A percentile compares a stretch with the other conserved stretches of the same genome.
phyloP scores from a whole-genome alignment of 2,329 filamentous ascomycete genomes.

The Xylariales sp. region DNA sequence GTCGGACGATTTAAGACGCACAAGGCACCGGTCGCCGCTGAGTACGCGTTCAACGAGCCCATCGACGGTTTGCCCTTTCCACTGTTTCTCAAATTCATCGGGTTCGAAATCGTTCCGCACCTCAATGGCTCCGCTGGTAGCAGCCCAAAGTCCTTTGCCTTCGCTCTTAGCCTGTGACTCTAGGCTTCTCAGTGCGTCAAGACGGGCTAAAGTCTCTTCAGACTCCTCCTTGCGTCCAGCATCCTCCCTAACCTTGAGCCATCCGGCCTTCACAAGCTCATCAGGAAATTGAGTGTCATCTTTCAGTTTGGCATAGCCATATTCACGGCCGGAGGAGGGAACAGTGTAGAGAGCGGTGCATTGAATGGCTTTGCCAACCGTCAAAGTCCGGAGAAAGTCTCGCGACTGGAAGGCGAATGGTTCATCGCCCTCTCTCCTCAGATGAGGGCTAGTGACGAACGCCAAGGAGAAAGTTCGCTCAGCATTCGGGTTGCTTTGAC shows the following conservation, averaged over 20 bases:
- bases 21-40: conserved; percentile 88
- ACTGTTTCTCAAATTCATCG: conserved; percentile 77
- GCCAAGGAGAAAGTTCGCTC: conserved; percentile 92
- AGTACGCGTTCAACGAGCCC: conserved; percentile 91
- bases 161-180: conserved; percentile 83
- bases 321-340: conserved; percentile 86
- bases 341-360: conserved; percentile 90
- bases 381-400: conserved; percentile 86
- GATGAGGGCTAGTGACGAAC: conserved; percentile 88
- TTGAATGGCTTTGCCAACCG: conserved; percentile 87
- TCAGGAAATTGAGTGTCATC: conserved; percentile 84
- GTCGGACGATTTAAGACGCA: conserved; percentile 82
- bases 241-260: conserved; percentile 93
- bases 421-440: conserved; percentile 91
- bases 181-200: conserved; percentile 81
- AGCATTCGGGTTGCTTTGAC: conserved; percentile 80
- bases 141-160: conserved; percentile 83
- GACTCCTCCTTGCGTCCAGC: conserved; percentile 91
- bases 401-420: conserved; percentile 93
- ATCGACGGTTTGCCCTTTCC: conserved; percentile 87
- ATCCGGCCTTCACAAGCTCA: conserved; percentile 85
- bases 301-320: conserved; percentile 81
- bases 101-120: conserved; percentile 84
- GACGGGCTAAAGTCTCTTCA: conserved; percentile 75
- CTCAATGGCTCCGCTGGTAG: conserved; percentile 74